These are phyloP conservation scores for Talaromyces sp. DNA, from an alignment of 2,329 filamentous ascomycete species.

Conservation along the genomic window DNA sequence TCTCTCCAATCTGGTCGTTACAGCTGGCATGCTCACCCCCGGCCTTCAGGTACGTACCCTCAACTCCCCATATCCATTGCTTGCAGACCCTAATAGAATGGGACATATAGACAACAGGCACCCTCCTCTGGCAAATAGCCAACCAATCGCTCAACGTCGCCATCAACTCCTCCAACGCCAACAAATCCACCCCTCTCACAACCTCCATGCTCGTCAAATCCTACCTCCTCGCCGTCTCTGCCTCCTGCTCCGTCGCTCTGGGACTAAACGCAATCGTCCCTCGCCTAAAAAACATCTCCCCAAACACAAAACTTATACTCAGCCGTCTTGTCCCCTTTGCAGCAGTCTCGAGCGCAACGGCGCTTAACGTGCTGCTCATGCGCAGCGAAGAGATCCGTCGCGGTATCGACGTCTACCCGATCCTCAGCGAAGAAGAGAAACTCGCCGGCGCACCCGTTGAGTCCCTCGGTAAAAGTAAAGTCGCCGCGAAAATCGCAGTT, in stretches of 20 bases:
- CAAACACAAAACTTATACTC: constrained; percentile 71
- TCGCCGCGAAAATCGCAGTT: constrained; percentile 83
- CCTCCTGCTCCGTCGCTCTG: constrained; percentile 88
- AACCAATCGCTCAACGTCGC: constrained; percentile 98
- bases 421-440: constrained; percentile 69
- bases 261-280: constrained; percentile 89
- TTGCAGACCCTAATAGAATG: not conserved
- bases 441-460: constrained; percentile 62
- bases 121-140: constrained; percentile 87
- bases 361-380: constrained; percentile 96
- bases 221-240: constrained; percentile 85
- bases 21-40: constrained; percentile 93
- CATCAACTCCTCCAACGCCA: constrained; percentile 96
- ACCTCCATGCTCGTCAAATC: constrained; percentile 78
- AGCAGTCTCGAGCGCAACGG: constrained; percentile 85
- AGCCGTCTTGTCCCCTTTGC: constrained; percentile 92
- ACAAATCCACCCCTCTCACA: constrained; percentile 90
- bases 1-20: constrained; percentile 88
- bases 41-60: constrained; percentile 61
- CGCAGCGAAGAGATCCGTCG: constrained; percentile 89
- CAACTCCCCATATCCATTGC: not conserved
- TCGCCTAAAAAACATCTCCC: constrained; percentile 70
- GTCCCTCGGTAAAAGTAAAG: constrained; percentile 80
- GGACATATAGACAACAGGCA: constrained; percentile 66
- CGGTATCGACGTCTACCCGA: constrained; percentile 89